phyloP scores from a whole-genome alignment of 2,329 filamentous ascomycete species.

The Cladosporium sphaerospermum region DNA sequence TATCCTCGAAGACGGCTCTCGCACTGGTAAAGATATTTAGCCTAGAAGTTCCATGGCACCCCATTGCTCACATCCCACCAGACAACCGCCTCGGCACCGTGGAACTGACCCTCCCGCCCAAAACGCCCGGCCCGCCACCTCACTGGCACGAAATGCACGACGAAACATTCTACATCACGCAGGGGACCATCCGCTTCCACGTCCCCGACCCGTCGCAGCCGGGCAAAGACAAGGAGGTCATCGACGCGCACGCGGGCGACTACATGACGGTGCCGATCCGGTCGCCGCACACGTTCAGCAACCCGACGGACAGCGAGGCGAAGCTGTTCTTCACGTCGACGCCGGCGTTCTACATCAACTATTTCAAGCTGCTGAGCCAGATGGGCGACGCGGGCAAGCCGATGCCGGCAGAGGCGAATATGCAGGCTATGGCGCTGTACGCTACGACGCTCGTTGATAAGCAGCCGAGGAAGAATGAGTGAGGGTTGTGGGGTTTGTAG shows the following conservation, averaged over 20 bases:
- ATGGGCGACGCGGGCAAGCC: slow-evolving; percentile 40
- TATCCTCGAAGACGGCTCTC: slow-evolving; percentile 47
- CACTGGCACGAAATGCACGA: slow-evolving; percentile 56
- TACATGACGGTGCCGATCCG: slow-evolving; percentile 51
- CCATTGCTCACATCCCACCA: slow-evolving; percentile 12
- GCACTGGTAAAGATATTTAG: slow-evolving; percentile 33
- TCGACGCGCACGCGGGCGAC: slow-evolving; percentile 48
- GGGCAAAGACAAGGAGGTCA: slow-evolving; percentile 31
- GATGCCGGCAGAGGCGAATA: slow-evolving; percentile 44
- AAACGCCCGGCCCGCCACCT: slow-evolving; percentile 42
- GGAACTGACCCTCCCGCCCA: slow-evolving; percentile 44
- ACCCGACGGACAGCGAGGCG: slow-evolving; percentile 49
- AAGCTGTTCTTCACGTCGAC: slow-evolving; percentile 54
- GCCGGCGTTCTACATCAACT: slow-evolving; percentile 52
- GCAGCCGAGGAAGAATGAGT: slow-evolving; percentile 28
- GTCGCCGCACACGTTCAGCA: slow-evolving; percentile 51
- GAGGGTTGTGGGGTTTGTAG: background rate
- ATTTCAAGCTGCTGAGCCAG: slow-evolving; percentile 48
- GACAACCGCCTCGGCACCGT: slow-evolving; percentile 45
- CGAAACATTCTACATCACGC: slow-evolving; percentile 51
- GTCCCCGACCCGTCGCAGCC: slow-evolving; percentile 30
- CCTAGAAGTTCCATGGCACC: background rate
- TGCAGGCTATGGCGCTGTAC: slow-evolving; percentile 45
- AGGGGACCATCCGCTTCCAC: slow-evolving; percentile 48
- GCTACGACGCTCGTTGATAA: slow-evolving; percentile 43